These are phyloP conservation scores for Trametes maxima DNA, from an alignment of 768 basidiomycete genomes.

Conservation along the genomic window DNA sequence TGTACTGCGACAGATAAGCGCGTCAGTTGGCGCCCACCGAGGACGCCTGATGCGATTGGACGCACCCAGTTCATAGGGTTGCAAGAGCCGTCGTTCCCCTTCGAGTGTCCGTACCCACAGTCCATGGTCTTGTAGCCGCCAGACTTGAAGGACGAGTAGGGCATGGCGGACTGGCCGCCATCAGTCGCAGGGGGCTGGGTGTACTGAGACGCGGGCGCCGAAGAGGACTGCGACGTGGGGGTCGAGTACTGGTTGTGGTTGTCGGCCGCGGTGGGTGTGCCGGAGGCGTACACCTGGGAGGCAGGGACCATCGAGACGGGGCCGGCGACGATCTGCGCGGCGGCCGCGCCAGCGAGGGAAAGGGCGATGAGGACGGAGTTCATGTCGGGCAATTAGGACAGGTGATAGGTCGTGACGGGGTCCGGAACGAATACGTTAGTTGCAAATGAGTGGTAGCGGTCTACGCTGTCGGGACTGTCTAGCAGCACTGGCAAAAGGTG, in stretches of 20 bases:
- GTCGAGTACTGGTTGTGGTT: conserved; percentile 24
- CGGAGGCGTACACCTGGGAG: conserved; percentile 28
- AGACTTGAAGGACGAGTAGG: conserved; percentile 58
- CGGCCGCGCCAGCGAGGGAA: conserved; percentile 57
- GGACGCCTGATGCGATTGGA: conserved; percentile 3
- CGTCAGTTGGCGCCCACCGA: not conserved
- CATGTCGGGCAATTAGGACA: conserved; percentile 54
- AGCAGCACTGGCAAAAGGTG: conserved; percentile 48
- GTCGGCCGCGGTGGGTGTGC: conserved; percentile 36
- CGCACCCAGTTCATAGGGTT: conserved; percentile 59
- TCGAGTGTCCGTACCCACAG: conserved; percentile 73
- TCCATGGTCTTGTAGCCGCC: conserved; percentile 68
- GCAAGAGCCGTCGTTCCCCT: conserved; percentile 59
- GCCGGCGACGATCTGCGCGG: conserved; percentile 52
- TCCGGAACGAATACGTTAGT: conserved; percentile 36
- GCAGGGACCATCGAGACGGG: conserved; percentile 31
- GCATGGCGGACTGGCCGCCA: conserved; percentile 52
- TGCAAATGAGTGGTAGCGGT: conserved; percentile 55
- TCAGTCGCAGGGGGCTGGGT: conserved; percentile 27
- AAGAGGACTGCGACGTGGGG: conserved; percentile 29
- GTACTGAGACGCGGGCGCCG: conserved; percentile 30
- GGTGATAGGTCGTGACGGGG: conserved; percentile 37
- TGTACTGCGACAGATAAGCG: conserved; percentile 27
- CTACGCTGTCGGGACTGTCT: conserved; percentile 75
- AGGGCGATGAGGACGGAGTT: conserved; percentile 62